These are phyloP conservation scores for Juglanconis oblonga DNA, from an alignment of 2,329 filamentous ascomycete species.

Conservation along the genomic window DNA sequence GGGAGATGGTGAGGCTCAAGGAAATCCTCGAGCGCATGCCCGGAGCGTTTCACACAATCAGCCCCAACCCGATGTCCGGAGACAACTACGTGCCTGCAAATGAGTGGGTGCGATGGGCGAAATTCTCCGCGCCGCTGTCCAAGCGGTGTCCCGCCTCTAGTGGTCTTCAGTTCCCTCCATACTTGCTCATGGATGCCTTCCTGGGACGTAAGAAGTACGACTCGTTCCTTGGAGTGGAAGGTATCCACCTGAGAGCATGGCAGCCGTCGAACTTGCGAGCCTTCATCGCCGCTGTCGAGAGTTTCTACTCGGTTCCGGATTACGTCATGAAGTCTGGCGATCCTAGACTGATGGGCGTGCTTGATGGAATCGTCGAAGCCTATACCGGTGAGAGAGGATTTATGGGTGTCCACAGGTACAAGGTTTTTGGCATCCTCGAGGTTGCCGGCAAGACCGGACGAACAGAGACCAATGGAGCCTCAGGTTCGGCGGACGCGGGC, in stretches of 20 bases:
- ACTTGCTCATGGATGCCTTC: slow-evolving; percentile 54
- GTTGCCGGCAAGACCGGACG: slow-evolving; percentile 52
- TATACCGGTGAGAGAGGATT: slow-evolving; percentile 55
- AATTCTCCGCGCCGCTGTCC: slow-evolving; percentile 49
- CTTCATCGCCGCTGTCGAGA: slow-evolving; percentile 53
- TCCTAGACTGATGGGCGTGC: slow-evolving; percentile 46
- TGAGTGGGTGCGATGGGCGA: slow-evolving; percentile 48
- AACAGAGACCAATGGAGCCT: slow-evolving; percentile 50
- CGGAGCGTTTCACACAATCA: slow-evolving; percentile 53
- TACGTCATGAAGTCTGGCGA: slow-evolving; percentile 51
- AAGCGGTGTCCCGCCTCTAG: slow-evolving; percentile 49
- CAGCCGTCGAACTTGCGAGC: slow-evolving; percentile 51
- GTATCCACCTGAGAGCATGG: slow-evolving; percentile 51
- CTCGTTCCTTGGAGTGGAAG: slow-evolving; percentile 51
- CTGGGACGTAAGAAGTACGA: slow-evolving; percentile 48
- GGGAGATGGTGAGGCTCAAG: slow-evolving; percentile 49
- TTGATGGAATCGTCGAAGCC: slow-evolving; percentile 53
- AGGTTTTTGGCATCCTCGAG: slow-evolving; percentile 54
- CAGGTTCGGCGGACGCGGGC: slow-evolving; percentile 39
- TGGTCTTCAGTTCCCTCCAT: slow-evolving; percentile 50
- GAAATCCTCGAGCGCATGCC: slow-evolving; percentile 52
- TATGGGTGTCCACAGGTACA: slow-evolving; percentile 56
- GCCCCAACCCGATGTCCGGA: slow-evolving; percentile 48
- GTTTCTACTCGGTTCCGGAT: slow-evolving; percentile 51
- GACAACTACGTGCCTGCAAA: slow-evolving; percentile 48